phyloP scores from a whole-genome alignment of 2,329 filamentous ascomycete species.

The Penicillium sp. region DNA sequence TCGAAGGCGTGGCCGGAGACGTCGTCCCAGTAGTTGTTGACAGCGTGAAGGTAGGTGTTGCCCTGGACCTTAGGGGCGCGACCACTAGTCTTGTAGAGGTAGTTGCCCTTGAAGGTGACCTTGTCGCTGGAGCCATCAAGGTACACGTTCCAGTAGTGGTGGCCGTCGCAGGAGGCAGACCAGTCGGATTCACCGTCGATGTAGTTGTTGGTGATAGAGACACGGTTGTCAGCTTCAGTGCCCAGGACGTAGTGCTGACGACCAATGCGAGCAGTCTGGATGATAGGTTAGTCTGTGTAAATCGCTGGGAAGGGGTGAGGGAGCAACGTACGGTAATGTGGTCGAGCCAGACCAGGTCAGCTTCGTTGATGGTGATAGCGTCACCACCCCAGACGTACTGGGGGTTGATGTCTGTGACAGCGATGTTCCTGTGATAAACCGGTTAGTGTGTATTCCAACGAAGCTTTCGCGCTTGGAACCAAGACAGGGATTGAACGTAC shows the following conservation, averaged over 20 bases:
- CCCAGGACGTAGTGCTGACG: conserved; percentile 10
- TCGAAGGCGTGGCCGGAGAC: conserved; percentile 6
- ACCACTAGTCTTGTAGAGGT: conserved; percentile 9
- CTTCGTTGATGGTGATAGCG: conserved; percentile 6
- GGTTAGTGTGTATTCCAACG: background rate
- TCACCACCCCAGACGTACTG: conserved; percentile 13
- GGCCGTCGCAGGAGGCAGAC: conserved; percentile 10
- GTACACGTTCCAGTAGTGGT: conserved; percentile 11
- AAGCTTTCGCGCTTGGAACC: background rate
- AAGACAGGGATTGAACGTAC: background rate
- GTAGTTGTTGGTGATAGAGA: conserved; percentile 11
- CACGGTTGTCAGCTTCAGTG: conserved; percentile 6
- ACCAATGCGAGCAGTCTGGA: conserved; percentile 9
- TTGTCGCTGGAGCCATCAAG: conserved; percentile 7
- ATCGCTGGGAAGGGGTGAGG: background rate
- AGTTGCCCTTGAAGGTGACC: conserved; percentile 12
- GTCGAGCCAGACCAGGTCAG: conserved; percentile 9
- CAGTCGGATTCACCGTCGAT: conserved; percentile 8
- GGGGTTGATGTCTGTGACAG: conserved; percentile 9
- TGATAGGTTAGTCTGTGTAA: background rate
- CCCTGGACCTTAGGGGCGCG: conserved; percentile 7
- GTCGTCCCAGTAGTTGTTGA: conserved; percentile 10
- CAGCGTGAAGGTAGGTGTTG: conserved; percentile 8
- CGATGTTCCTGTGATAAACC: conserved; percentile 1
- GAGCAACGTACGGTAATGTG: conserved; percentile 4